Evolutionary conservation across 1,284 basidiomycete species (phyloP).

Genomic region (Pterulicium gracile): DNA sequence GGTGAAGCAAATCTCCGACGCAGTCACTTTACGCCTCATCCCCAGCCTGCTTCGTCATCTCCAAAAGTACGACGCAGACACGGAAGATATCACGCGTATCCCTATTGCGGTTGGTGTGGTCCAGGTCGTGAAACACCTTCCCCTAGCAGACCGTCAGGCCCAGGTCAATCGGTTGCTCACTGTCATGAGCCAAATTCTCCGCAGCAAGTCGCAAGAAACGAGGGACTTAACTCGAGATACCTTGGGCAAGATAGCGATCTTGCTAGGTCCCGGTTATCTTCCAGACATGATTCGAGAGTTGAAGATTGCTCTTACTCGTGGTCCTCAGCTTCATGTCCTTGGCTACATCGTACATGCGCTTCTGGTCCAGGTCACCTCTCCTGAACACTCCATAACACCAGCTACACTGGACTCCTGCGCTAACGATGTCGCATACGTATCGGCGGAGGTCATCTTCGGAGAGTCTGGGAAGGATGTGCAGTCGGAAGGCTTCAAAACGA

Average conservation of each 20-base stretch:
- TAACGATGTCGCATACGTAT: constrained; percentile 68
- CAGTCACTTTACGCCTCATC: constrained; percentile 67
- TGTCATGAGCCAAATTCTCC: constrained; percentile 78
- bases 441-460: constrained; percentile 92
- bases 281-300: constrained; percentile 73
- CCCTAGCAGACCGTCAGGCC: constrained; percentile 50
- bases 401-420: constrained; percentile 63
- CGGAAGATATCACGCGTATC: constrained; percentile 78
- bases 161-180: constrained; percentile 80
- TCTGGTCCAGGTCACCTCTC: constrained; percentile 67
- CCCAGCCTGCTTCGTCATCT: constrained; percentile 72
- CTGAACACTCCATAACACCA: constrained; percentile 31
- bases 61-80: constrained; percentile 73
- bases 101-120: constrained; percentile 87
- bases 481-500: constrained; percentile 89
- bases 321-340: constrained; percentile 90
- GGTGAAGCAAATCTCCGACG: constrained; percentile 47
- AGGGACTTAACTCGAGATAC: constrained; percentile 84
- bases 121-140: constrained; percentile 77
- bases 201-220: constrained; percentile 90
- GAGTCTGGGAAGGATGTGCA: constrained; percentile 87
- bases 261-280: constrained; percentile 70
- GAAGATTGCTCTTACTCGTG: constrained; percentile 74
- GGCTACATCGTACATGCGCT: constrained; percentile 82
- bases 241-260: constrained; percentile 71